phyloP scores from a whole-genome alignment of 345 rosid genomes.

The Citrus glauca region DNA sequence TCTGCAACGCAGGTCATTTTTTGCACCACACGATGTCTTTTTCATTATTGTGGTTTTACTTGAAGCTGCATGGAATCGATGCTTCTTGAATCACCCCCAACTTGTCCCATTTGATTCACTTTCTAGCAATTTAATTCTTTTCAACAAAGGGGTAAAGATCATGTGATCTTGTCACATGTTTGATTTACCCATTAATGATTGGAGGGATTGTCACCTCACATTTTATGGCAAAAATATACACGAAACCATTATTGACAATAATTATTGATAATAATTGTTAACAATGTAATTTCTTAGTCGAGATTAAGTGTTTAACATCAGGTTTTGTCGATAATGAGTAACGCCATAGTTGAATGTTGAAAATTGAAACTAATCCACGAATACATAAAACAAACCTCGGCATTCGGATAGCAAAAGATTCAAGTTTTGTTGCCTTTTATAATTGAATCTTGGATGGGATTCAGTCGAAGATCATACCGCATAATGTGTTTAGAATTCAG shows the following conservation, averaged over 20 bases:
- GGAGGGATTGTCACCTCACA: not conserved
- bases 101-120: not conserved
- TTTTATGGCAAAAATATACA: not conserved
- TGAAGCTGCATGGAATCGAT: not conserved
- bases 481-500: too few species aligned
- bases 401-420: too few species aligned
- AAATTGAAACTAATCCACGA: too few species aligned
- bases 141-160: not conserved
- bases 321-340: too few species aligned
- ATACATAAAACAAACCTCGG: too few species aligned
- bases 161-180: conserved; percentile 12
- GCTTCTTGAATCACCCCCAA: not conserved
- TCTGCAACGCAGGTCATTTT: not conserved
- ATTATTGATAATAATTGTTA: too few species aligned
- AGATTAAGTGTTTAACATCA: not conserved
- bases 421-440: too few species aligned
- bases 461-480: too few species aligned
- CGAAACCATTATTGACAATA: not conserved
- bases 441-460: too few species aligned
- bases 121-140: not conserved
- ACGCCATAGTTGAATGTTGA: too few species aligned
- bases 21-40: not conserved
- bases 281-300: not conserved
- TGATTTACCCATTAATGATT: not conserved
- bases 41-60: not conserved